Conservation (phyloP, 176 grass and related monocot species). For the Juncus effusus region DNA sequence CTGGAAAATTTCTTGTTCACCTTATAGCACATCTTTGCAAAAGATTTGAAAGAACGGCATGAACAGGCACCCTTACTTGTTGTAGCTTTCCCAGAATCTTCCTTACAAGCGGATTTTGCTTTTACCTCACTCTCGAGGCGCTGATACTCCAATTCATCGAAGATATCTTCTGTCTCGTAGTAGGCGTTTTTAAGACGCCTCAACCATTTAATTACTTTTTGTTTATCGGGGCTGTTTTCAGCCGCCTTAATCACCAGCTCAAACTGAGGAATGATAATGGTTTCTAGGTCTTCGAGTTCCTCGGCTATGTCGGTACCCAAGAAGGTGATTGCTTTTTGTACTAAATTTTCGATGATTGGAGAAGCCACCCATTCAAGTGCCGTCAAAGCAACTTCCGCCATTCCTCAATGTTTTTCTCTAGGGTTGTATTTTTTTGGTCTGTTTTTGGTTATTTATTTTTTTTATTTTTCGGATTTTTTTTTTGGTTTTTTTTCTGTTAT, state of each 20-base stretch:
- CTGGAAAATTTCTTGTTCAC: neutral
- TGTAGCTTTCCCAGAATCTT: neutral
- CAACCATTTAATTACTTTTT: neutral
- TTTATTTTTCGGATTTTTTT: neutral
- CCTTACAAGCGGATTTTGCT: too few species aligned
- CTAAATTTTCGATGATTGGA: neutral
- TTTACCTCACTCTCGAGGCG: neutral
- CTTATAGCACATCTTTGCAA: neutral
- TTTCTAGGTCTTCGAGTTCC: conserved; percentile 2
- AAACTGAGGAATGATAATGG: neutral
- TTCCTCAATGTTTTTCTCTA: too few species aligned
- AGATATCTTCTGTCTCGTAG: neutral
- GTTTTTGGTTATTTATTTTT: too few species aligned
- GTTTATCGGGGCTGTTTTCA: neutral
- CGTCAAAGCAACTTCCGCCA: neutral
- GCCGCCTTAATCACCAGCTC: neutral
- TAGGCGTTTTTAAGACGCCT: conserved; percentile 13
- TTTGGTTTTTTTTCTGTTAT: neutral
- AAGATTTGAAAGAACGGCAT: neutral
- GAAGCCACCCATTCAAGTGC: neutral
- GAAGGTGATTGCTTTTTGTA: neutral
- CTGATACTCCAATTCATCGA: conserved; percentile 4
- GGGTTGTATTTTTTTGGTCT: too few species aligned
- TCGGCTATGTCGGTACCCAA: neutral
- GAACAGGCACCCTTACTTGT: neutral